Base-by-base conservation (phyloP, 23 red algal genomes). In the Gracilaria caudata region DNA sequence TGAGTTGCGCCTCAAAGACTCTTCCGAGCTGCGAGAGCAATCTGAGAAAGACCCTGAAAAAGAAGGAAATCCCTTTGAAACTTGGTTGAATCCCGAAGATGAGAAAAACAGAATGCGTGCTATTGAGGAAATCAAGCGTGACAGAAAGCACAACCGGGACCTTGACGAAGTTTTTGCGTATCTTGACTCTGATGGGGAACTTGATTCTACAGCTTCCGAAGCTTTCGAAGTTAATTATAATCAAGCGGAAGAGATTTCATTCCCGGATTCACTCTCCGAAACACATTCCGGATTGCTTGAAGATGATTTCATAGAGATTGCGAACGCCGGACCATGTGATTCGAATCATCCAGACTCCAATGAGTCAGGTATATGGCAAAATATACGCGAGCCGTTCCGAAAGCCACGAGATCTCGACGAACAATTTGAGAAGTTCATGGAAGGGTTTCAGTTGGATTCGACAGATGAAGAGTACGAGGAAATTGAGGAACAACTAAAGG, bases 401-500 rank as follows among this genome's bases (percentile, higher is more conserved):
- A 57, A 94, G 17, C 70, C 58, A 3, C 64, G 92, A 36, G 59
- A 81, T 29, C 64, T 94, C 60, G 92, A 94, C 77, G 81, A 87
- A 40, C 92, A 87, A 51, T 94, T 94, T 89, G 92, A 94, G 13
- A 79, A 86, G 54, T 83, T 94, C 41, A 79, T 94, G 76, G 60
- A 51, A 10, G 78, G 66, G 0, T 64, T 78, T 65, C 57, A 65
- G 23, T 19, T 78, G 17, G 86, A 89, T 23, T 78, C 66, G 10
- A 75, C 64, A 26, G 76, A 68, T 70, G 73, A 80, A 53, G 82
- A 88, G 20, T 57, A 88, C 74, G 92, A 94, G n/a, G 92, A 94
- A 39, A 51, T 82, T 33, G 29, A 74, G 34, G 28, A 43, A 51
- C 38, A 75, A 20, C 70, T 75, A 11, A 43, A 16, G 8, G 83